Evolutionary conservation across 768 basidiomycete genomes (phyloP).

Genomic region (Trametes sanguinea): DNA sequence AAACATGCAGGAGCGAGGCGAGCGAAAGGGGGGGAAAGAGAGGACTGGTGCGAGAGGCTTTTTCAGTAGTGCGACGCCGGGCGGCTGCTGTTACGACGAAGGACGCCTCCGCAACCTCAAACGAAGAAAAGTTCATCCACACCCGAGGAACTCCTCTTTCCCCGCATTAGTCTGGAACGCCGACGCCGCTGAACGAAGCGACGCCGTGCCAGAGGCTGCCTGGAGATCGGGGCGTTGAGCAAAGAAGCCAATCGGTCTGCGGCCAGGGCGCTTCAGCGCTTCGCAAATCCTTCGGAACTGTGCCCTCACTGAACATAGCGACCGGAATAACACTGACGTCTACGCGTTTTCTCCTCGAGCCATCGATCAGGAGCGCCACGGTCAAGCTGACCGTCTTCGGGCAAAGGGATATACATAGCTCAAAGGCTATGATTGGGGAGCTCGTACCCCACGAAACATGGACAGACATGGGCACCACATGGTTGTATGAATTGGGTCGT

Average conservation of each 20-base stretch:
- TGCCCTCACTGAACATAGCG: neutral
- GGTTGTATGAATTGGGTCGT: no score
- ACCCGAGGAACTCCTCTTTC: neutral
- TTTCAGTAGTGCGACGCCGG: neutral
- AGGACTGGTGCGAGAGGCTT: neutral
- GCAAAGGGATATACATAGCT: no score
- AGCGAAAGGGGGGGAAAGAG: neutral
- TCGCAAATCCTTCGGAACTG: slow-evolving; percentile 8
- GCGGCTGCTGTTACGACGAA: neutral
- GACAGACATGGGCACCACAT: no score
- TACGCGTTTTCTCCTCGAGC: neutral
- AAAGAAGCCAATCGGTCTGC: neutral
- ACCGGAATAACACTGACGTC: neutral
- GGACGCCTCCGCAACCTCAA: neutral
- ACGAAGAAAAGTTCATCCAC: neutral
- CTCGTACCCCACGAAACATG: no score
- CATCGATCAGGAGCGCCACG: neutral
- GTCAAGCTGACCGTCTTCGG: neutral
- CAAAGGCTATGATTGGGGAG: no score
- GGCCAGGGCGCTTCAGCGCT: neutral
- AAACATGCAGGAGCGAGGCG: slow-evolving; percentile 1
- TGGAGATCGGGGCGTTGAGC: neutral
- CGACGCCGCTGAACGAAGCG: slow-evolving; percentile 2
- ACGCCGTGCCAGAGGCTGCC: neutral
- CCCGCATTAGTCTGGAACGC: neutral